Percentiles rank a stretch among this genome's conserved stretches.
Conservation (phyloP, 352 stramenopile genomes). For the Pythium sp. region DNA sequence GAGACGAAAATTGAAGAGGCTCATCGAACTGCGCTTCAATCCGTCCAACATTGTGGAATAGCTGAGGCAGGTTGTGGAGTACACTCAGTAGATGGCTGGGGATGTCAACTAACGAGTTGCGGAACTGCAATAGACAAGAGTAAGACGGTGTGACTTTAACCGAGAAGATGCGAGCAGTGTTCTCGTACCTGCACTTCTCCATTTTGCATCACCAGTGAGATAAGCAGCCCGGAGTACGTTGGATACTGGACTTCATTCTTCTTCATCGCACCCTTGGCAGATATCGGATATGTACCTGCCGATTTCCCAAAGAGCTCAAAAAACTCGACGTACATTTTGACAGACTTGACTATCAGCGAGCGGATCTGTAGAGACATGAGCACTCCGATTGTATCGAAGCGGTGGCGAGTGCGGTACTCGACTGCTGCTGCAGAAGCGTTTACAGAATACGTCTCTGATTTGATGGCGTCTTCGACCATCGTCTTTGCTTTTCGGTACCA, state of each 20-base stretch:
- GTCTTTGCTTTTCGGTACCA: conserved; percentile 52
- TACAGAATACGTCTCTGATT: conserved; percentile 26
- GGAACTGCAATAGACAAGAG: conserved; percentile 30
- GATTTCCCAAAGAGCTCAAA: conserved; percentile 55
- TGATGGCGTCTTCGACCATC: conserved; percentile 45
- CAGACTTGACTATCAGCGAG: conserved; percentile 60
- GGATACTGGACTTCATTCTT: neutral
- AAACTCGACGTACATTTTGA: conserved; percentile 59
- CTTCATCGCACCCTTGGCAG: neutral
- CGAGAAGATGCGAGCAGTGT: neutral
- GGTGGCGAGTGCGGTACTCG: conserved; percentile 32
- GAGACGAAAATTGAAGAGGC: conserved; percentile 21
- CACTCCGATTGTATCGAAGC: conserved; percentile 59
- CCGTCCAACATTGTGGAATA: conserved; percentile 64
- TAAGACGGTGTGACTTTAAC: neutral
- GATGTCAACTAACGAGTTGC: conserved; percentile 49
- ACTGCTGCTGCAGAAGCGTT: conserved; percentile 22
- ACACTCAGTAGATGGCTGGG: conserved; percentile 58
- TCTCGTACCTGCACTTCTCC: conserved; percentile 14
- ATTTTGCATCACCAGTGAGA: conserved; percentile 10
- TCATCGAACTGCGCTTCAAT: conserved; percentile 65
- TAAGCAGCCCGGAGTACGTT: conserved; percentile 8
- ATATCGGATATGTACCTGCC: conserved; percentile 6
- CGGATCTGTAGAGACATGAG: conserved; percentile 79
- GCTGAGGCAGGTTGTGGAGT: conserved; percentile 59